phyloP scores from a whole-genome alignment of 495 filamentous ascomycete species.

The Neurospora sp. region DNA sequence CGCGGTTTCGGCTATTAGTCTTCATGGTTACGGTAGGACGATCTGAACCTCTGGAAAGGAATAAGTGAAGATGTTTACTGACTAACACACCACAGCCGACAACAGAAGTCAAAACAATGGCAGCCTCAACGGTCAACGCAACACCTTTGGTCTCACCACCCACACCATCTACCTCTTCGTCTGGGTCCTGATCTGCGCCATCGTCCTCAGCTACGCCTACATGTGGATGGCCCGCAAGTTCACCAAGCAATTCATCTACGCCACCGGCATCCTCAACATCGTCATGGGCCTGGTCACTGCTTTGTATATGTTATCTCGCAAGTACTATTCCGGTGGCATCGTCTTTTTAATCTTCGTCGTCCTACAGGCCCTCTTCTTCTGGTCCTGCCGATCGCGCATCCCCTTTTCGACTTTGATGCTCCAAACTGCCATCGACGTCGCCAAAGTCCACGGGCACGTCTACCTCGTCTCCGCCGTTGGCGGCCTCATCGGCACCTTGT shows the following conservation, averaged over 20 bases:
- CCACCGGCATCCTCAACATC: conserved; percentile 80
- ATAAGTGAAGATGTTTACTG: neutral
- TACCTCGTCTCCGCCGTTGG: conserved; percentile 77
- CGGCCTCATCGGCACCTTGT: conserved; percentile 60
- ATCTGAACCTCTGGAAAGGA: neutral
- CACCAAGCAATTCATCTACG: conserved; percentile 86
- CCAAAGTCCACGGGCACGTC: conserved; percentile 72
- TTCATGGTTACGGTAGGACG: conserved; percentile 58
- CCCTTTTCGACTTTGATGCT: conserved; percentile 87
- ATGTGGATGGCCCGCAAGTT: conserved; percentile 68
- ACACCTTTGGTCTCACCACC: conserved; percentile 59
- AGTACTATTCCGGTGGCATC: conserved; percentile 73
- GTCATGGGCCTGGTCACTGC: conserved; percentile 53
- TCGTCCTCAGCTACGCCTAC: conserved; percentile 66
- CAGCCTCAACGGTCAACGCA: conserved; percentile 62
- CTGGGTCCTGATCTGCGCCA: conserved; percentile 61
- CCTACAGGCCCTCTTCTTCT: conserved; percentile 43
- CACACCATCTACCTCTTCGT: conserved; percentile 80
- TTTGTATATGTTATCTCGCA: conserved; percentile 59
- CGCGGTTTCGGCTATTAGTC: conserved; percentile 63
- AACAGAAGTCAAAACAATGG: conserved; percentile 58
- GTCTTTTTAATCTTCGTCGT: conserved; percentile 70
- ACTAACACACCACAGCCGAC: conserved; percentile 18
- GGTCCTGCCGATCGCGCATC: conserved; percentile 74
- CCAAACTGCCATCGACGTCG: conserved; percentile 76